Evolutionary conservation across 23 red algal genomes (phyloP), one percentile per base, ranked within the genome.

Genomic region (Gracilariopsis chorda): DNA sequence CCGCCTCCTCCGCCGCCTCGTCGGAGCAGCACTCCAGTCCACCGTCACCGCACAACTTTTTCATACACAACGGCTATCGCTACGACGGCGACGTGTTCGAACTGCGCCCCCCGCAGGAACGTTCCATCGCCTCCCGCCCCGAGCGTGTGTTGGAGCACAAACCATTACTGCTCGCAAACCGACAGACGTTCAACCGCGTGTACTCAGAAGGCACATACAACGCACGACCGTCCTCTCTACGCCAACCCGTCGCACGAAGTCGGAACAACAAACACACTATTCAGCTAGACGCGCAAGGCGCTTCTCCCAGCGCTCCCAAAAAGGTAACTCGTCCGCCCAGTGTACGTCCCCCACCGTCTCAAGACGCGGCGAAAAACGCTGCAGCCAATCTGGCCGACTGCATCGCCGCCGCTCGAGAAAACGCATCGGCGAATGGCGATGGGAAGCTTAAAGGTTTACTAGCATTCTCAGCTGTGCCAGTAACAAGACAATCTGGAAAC

Each of bases 11-110:
- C 4, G 0, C 47, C 37, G 37, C 67, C 0, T 73, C 67, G 4
- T 73, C 67, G 2, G 67, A 73, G 1, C n/a, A 73, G 1, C 40
- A 28, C 7, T 44, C 37, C 30, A 73, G 13, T 45, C 57, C 85
- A 4, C 46, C 83, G 10, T 72, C 68, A 55, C 49, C 85, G 19
- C 78, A 82, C 62, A 92, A 92, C 68, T 92, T 82, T 41, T 92
- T 92, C 80, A 76, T 92, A 30, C 89, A 92, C 89, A 92, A 92
- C 58, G 89, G 89, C 40, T 92, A 84, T 32, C 77, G 89, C 23
- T 92, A 92, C 40, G 89, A 92, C 67, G 89, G 89, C 23, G 89
- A 83, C 27, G 60, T 92, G 2, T 92, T 77, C 79, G 58, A 83
- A 34, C 63, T 92, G 33, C 89, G 89, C 19, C 89, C 89, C 11